Conservation (phyloP, 768 basidiomycete species). For the Russula brevipes region DNA sequence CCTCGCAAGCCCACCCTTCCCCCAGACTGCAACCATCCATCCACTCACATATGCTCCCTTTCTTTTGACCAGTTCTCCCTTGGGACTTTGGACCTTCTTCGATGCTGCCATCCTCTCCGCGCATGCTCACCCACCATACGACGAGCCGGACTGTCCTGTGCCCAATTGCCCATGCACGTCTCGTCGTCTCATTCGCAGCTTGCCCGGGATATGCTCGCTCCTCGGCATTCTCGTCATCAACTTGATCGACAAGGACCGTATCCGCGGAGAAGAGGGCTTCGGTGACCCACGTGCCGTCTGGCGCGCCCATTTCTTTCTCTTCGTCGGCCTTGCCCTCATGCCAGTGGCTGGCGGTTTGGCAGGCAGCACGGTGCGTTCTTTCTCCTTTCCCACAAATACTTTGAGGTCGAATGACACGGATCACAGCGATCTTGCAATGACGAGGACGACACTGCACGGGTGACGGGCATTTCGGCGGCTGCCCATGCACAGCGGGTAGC, state of each 20-base stretch:
- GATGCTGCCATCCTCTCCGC: conserved; percentile 90
- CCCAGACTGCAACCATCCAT: conserved; percentile 1
- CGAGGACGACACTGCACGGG: no score
- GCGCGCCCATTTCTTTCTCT: conserved; percentile 84
- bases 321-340: conserved; percentile 95
- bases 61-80: conserved; percentile 69
- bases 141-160: conserved; percentile 59
- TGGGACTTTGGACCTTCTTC: conserved; percentile 91
- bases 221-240: conserved; percentile 91
- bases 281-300: conserved; percentile 84
- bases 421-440: no score
- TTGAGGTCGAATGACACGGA: background rate
- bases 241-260: conserved; percentile 89
- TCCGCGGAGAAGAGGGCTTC: conserved; percentile 73
- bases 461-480: no score
- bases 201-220: conserved; percentile 91
- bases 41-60: background rate
- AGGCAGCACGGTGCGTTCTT: conserved; percentile 78
- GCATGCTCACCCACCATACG: conserved; percentile 73
- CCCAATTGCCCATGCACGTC: conserved; percentile 88
- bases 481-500: no score
- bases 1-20: conserved; percentile 53
- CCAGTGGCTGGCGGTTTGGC: conserved; percentile 90
- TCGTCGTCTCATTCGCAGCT: no score
- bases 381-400: background rate